phyloP scores from a whole-genome alignment of 306 rosid species.

The Vigna mungo region DNA sequence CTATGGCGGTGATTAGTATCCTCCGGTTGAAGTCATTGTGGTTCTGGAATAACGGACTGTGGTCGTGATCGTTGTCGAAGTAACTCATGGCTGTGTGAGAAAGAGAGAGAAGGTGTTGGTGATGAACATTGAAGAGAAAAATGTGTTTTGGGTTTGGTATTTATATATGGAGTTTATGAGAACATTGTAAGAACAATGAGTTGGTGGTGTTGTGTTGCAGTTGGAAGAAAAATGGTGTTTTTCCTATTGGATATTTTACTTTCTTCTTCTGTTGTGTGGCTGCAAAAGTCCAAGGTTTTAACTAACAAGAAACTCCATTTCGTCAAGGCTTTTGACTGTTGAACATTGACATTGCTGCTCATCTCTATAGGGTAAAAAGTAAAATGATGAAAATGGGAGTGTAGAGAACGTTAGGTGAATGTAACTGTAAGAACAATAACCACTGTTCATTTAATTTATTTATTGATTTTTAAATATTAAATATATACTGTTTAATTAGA shows the following conservation, averaged over 20 bases:
- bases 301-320: slow-evolving; percentile 32
- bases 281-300: slow-evolving; percentile 23
- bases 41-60: background rate
- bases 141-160: background rate
- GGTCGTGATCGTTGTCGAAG: background rate
- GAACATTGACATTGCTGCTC: slow-evolving; percentile 1
- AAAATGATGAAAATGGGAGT: background rate
- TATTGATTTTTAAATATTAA: too few relatives aligned
- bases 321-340: slow-evolving; percentile 39
- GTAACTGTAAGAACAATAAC: background rate
- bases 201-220: background rate
- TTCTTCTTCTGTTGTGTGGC: background rate
- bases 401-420: background rate
- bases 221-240: background rate
- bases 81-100: slow-evolving; percentile 20
- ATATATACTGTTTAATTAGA: background rate
- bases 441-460: background rate
- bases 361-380: background rate
- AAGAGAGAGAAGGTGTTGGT: background rate
- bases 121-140: background rate
- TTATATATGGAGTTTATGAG: background rate
- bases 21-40: slow-evolving; percentile 53
- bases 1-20: slow-evolving; percentile 65
- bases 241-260: background rate
- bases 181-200: background rate